Evolutionary conservation across 2,329 filamentous ascomycete species (phyloP).

Genomic region (Lachnellula occidentalis): DNA sequence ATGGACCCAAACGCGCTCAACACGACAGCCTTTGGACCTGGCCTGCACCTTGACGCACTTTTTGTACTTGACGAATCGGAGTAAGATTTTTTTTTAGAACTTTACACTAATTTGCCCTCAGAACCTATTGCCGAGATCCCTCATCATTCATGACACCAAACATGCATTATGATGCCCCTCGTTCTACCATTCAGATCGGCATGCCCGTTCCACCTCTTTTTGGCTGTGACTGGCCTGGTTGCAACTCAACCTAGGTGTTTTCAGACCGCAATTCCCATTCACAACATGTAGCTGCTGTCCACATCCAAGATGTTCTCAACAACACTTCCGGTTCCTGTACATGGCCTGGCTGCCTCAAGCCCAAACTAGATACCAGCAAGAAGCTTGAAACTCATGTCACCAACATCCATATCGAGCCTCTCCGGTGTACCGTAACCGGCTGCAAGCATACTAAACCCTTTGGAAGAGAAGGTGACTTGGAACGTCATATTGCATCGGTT

Average conservation of each 20-base stretch:
- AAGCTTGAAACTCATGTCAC: neutral
- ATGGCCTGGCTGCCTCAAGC: neutral
- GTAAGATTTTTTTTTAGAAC: neutral
- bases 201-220: neutral
- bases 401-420: neutral
- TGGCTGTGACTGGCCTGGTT: neutral
- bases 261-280: neutral
- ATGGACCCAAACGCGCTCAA: neutral
- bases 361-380: neutral
- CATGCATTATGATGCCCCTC: too few relatives aligned
- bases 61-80: neutral
- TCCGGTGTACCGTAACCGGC: neutral
- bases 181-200: too few relatives aligned
- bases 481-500: neutral
- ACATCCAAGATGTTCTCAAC: neutral
- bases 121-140: too few relatives aligned
- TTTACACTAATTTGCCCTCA: neutral
- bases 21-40: neutral
- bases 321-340: neutral
- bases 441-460: neutral
- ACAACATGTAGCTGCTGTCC: neutral
- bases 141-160: too few relatives aligned
- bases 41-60: neutral
- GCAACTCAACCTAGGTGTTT: neutral
- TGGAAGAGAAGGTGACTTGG: neutral